Conservation (phyloP, 345 rosid species). For the Citrus reticulata region DNA sequence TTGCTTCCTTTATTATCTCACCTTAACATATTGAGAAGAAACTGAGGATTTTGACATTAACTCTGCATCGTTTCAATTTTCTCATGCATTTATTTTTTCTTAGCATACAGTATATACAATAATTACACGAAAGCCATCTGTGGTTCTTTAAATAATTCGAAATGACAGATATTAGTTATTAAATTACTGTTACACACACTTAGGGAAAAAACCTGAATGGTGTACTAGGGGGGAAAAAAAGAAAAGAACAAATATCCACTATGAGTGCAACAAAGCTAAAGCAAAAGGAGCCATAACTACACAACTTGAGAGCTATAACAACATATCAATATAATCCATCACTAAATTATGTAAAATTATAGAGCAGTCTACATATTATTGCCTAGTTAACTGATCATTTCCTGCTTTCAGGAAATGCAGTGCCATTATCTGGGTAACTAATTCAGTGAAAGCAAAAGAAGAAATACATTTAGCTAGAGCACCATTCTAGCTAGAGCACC, state of each 20-base stretch:
- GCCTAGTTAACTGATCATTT: not conserved
- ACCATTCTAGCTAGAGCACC: not conserved
- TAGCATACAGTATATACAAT: too few species aligned
- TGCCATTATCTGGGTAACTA: not conserved
- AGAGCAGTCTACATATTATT: not conserved
- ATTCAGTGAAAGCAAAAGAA: not conserved
- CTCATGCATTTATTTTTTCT: too few species aligned
- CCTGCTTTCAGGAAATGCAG: conserved; percentile 5
- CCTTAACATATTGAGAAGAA: too few species aligned
- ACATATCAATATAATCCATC: not conserved
- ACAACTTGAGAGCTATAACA: not conserved
- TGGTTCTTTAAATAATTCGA: too few species aligned
- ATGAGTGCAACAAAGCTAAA: not conserved
- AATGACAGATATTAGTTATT: too few species aligned
- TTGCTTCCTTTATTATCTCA: too few species aligned
- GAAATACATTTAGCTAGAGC: not conserved
- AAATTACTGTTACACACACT: not conserved
- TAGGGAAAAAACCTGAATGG: not conserved
- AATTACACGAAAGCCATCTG: too few species aligned
- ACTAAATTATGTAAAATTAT: not conserved
- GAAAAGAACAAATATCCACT: too few species aligned
- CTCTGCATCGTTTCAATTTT: too few species aligned
- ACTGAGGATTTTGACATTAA: too few species aligned
- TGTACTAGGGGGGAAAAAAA: too few species aligned
- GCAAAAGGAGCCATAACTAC: not conserved